These are phyloP conservation scores for Moricandia arvensis DNA, from an alignment of 345 rosid species.

Conservation along the genomic window DNA sequence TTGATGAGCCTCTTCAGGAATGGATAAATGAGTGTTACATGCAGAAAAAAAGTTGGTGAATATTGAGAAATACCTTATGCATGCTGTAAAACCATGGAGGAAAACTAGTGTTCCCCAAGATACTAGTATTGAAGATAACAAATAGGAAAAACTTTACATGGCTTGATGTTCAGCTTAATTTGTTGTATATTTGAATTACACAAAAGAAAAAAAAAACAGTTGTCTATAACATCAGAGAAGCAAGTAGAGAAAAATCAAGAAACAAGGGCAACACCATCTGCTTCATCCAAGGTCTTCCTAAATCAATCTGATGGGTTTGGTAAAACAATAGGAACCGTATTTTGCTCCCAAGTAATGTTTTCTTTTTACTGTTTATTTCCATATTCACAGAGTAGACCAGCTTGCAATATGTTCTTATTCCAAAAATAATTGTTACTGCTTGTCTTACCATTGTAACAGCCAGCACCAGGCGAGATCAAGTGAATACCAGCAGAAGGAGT, in stretches of 20 bases:
- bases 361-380: constrained; percentile 19
- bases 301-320: constrained; percentile 13
- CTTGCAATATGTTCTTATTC: constrained; percentile 5
- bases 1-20: constrained; percentile 45
- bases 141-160: too few species aligned
- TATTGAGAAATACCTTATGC: constrained; percentile 76
- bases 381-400: constrained; percentile 44
- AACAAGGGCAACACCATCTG: constrained; percentile 41
- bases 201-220: constrained; percentile 43
- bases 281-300: constrained; percentile 48
- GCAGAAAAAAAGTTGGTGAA: constrained; percentile 65
- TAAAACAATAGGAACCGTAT: neutral
- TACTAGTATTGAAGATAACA: too few species aligned
- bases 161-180: constrained; percentile 8
- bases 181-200: constrained; percentile 32
- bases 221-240: constrained; percentile 40
- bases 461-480: constrained; percentile 69
- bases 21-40: constrained; percentile 76
- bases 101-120: too few species aligned
- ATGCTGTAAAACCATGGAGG: constrained; percentile 68
- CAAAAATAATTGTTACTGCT: constrained; percentile 8
- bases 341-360: constrained; percentile 7
- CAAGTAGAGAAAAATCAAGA: constrained; percentile 48
- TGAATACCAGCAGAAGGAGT: constrained; percentile 84
- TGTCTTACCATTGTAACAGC: constrained; percentile 54